Evolutionary conservation across 371 early-diverging fungal genomes (phyloP), one percentile per base, ranked within the genome.

Genomic region (Mortierella sp.): DNA sequence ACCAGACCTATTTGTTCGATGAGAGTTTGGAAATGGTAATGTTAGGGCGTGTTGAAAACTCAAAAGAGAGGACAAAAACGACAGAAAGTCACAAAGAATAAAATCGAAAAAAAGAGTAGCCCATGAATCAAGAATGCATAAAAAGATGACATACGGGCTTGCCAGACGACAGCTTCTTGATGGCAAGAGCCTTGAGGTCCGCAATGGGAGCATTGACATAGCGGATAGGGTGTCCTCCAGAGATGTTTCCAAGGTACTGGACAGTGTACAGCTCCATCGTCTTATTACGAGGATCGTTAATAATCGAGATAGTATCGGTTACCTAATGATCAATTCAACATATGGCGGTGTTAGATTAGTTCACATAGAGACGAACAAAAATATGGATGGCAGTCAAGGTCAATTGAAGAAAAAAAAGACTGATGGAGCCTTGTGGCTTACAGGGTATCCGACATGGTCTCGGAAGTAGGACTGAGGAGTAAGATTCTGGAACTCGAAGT

Each of bases 241-340:
- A 91, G 65, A 96, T 91, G 82, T 96, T 96, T 63, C 96, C 96
- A 28, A 96, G 89, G 65, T 94, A 93, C 75, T 93, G 90, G 3
- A 96, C 95, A 0, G 96, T 96, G 89, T 95, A 95, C n/a, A 92
- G 89, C 9, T 83, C 82, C 76, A 87, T 76, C 50, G 89, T 89
- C 65, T 85, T 85, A 83, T 96, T 95, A 80, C 96, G 94, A 50
- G 96, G 96, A 77, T 96, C 96, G 84, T 96, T 92, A 78, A 96
- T 92, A 78, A 96, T 87, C 3, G 96, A 96, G 78, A 95, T 84
- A 3, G 93, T 94, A 16, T 93, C 90, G 26, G 80, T 76, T 74
- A 95, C 89, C 92, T 95, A 90, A 38, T n/a, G 34, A 10, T 26
- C 9, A 72, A 31, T 6, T 24, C 10, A 26, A 5, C 28, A 26